These are phyloP conservation scores for Myochromella boudieri DNA, from an alignment of 768 basidiomycete species.

Conservation along the genomic window DNA sequence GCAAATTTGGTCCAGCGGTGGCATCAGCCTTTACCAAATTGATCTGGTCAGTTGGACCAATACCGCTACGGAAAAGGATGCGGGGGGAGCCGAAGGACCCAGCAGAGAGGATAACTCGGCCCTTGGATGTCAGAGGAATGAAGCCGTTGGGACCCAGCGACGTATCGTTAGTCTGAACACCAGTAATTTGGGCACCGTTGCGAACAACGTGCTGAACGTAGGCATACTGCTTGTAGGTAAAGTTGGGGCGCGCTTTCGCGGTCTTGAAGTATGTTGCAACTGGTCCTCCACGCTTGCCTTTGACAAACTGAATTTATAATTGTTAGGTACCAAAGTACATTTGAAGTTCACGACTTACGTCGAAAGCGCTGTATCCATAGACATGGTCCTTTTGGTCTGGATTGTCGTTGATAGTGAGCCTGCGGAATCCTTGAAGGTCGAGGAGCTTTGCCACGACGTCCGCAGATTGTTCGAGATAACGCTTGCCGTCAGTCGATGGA, in stretches of 20 bases:
- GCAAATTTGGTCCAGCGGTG: slow-evolving; percentile 45
- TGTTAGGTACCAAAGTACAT: neutral
- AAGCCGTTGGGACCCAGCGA: slow-evolving; percentile 55
- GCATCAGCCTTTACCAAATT: slow-evolving; percentile 45
- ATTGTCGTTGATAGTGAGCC: slow-evolving; percentile 55
- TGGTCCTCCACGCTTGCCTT: slow-evolving; percentile 52
- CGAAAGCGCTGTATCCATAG: slow-evolving; percentile 52
- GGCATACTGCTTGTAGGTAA: slow-evolving; percentile 48
- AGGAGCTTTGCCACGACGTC: slow-evolving; percentile 45
- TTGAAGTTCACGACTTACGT: slow-evolving; percentile 25
- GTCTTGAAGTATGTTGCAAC: slow-evolving; percentile 61
- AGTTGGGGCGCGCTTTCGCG: slow-evolving; percentile 51
- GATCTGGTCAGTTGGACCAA: slow-evolving; percentile 62
- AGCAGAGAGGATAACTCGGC: slow-evolving; percentile 61
- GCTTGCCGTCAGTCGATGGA: slow-evolving; percentile 59
- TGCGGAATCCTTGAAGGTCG: slow-evolving; percentile 45
- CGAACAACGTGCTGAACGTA: slow-evolving; percentile 54
- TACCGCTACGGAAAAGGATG: slow-evolving; percentile 60
- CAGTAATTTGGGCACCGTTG: slow-evolving; percentile 53
- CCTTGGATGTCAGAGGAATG: slow-evolving; percentile 50
- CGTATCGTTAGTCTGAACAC: slow-evolving; percentile 62
- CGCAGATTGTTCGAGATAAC: slow-evolving; percentile 53
- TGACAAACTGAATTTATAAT: slow-evolving; percentile 31
- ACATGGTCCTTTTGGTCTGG: slow-evolving; percentile 59
- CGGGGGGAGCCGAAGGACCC: slow-evolving; percentile 58